phyloP scores from a whole-genome alignment of 108 stramenopile genomes.

The Epithemia pelagica region DNA sequence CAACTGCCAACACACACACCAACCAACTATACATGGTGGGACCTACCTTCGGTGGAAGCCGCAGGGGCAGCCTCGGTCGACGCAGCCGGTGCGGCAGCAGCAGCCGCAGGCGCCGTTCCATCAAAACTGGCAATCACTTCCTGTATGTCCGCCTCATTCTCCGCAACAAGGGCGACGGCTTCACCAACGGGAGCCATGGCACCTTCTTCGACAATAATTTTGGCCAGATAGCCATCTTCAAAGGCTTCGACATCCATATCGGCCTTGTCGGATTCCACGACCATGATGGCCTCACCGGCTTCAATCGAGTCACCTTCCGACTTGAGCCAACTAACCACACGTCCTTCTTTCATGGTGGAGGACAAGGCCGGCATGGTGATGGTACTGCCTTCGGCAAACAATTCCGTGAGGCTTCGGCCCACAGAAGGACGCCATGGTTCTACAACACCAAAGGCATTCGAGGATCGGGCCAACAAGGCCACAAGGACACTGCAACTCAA shows the following conservation, averaged over 20 bases:
- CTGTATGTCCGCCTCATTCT: constrained; percentile 49
- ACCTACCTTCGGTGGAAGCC: background rate
- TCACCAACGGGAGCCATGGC: constrained; percentile 80
- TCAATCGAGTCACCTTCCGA: constrained; percentile 85
- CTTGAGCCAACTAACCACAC: constrained; percentile 93
- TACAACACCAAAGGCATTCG: constrained; percentile 2
- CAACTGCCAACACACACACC: too few species aligned
- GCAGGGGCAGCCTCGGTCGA: constrained; percentile 16
- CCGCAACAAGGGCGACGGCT: constrained; percentile 74
- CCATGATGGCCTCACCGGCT: constrained; percentile 87
- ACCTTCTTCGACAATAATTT: constrained; percentile 76
- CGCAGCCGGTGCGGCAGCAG: constrained; percentile 25
- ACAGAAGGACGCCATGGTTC: background rate
- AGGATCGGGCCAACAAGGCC: background rate
- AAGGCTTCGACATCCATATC: constrained; percentile 90
- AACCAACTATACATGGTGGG: constrained; percentile 63
- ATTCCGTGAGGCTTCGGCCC: constrained; percentile 11
- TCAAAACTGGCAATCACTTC: constrained; percentile 42
- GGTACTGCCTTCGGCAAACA: constrained; percentile 59
- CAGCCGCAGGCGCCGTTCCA: constrained; percentile 23
- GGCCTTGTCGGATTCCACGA: constrained; percentile 88
- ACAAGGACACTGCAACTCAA: background rate
- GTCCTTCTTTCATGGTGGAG: constrained; percentile 97
- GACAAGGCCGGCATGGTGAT: constrained; percentile 95
- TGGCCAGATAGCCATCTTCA: constrained; percentile 85